Base-by-base conservation (phyloP, 305 asterid genomes). In the Andrographis paniculata region DNA sequence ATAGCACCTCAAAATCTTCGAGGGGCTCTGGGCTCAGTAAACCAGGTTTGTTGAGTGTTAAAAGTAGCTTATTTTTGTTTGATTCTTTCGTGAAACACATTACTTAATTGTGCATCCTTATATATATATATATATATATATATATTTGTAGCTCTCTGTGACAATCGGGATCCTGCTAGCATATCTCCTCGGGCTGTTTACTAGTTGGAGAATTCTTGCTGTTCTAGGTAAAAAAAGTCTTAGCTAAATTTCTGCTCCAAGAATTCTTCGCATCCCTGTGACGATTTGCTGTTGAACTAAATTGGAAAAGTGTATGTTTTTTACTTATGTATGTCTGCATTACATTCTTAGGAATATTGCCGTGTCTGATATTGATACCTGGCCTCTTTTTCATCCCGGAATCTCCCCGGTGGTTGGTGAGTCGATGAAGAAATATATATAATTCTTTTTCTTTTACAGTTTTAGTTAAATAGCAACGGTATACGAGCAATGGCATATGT, bases 381-480 rank as follows among this genome's bases (percentile, higher is more conserved):
- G 93, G 91, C 20, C 80, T 84, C 35, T 88, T 88, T 68, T 88
- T 85, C 83, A 79, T 88, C 62, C 97, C 97, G 0, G 95, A 88
- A 73, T 88, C 95, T 78, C 97, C 97, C 68, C 76, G 95, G 69
- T 79, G 97, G 97, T 74, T 88, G 97, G 97, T 85, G 78, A 84
- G 97, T 61, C 57, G 56, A 42, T 58, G 36, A 56, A 67, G 22
- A 43, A 21, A 18, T n/a, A n/a, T n/a, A n/a, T n/a, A n/a, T n/a
- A n/a, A n/a, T 27, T 37, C 4, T 18, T 41, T 55, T 0, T 22
- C 17, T 8, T 46, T 27, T 1, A 33, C 8, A 33, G 9, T 58
- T 53, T 2, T 28, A 48, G 13, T 42, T 23, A 39, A 59, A n/a
- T n/a, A n/a, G n/a, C 55, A 36, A 17, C 14, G 27, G 66, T 50